Evolutionary conservation across 257 asterid species (phyloP), one percentile per base, ranked within the genome.

Genomic region (Solanum ossicruentum): DNA sequence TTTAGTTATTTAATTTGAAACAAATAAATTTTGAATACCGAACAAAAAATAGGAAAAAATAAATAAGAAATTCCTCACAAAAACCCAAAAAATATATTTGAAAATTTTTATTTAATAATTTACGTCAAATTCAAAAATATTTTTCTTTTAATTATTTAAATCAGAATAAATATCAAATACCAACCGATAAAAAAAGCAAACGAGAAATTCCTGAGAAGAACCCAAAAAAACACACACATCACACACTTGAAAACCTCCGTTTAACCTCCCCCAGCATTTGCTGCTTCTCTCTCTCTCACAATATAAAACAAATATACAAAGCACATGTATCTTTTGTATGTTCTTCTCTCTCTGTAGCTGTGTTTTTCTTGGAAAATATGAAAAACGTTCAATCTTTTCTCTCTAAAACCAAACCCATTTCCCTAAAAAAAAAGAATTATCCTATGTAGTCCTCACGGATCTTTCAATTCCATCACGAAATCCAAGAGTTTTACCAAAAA

Each of bases 381-480:
- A 43, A 55, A 23, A 55, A 16, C 9, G 10, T 15, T 16, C 65
- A 56, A 4, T 56, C 10, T 82, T 72, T 80, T 39, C 65, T 43
- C 41, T 83, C 70, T 17, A 18, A 70, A 11, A 0, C 58, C 21
- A 47, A 73, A 18, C 86, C 90, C 84, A 87, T 79, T 89, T 84
- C 43, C 61, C 66, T 20, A 45, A n/a, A 72, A 18, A 1, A 20
- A 26, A 3, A 41, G 49, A 13, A 13, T 17, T 28, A 86, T 51
- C 71, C 85, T 70, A 89, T 86, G 88, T 87, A 85, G 83, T 61
- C 66, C 73, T 80, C 88, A 52, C 87, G 77, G 88, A 91, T 91
- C 93, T 86, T 84, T 51, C 66, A 21, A 39, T 5, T 8, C 23
- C 21, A 16, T 1, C 49, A 32, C 60, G 12, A 16, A 17, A 18